A percentile compares a stretch with the other conserved stretches of the same genome.
Conservation (phyloP, 2,329 filamentous ascomycete species). For the Chrysosporium queenslandicum region DNA sequence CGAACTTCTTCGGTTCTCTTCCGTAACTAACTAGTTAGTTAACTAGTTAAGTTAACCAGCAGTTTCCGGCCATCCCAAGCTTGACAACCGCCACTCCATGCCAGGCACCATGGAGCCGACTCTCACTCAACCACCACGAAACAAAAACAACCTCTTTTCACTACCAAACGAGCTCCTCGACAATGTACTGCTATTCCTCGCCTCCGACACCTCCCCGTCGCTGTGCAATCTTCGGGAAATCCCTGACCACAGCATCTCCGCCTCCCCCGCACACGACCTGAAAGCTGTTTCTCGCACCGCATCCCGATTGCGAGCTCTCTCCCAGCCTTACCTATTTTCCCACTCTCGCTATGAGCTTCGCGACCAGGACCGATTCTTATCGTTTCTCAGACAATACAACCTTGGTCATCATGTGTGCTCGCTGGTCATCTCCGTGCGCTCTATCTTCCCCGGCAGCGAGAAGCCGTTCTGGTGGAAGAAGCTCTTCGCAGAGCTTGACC, state of each 20-base stretch:
- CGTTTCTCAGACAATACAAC: conserved; percentile 28
- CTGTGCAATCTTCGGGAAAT: conserved; percentile 41
- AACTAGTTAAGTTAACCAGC: background rate
- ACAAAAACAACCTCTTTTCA: conserved; percentile 1
- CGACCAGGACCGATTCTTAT: conserved; percentile 28
- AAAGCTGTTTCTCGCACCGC: conserved; percentile 50
- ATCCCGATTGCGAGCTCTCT: conserved; percentile 44
- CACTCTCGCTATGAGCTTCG: conserved; percentile 38
- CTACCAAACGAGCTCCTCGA: conserved; percentile 55
- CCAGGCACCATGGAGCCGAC: too few species aligned
- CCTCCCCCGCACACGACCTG: conserved; percentile 33
- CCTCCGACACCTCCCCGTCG: conserved; percentile 41
- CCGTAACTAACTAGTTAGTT: too few species aligned
- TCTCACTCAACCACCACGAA: background rate
- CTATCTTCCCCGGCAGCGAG: conserved; percentile 31
- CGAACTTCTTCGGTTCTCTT: too few species aligned
- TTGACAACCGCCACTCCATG: too few species aligned
- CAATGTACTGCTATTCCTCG: conserved; percentile 49
- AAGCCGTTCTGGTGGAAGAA: conserved; percentile 44
- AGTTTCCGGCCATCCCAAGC: too few species aligned
- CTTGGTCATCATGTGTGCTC: conserved; percentile 37
- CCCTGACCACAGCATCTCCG: conserved; percentile 39
- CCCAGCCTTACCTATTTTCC: conserved; percentile 49
- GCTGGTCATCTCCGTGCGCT: conserved; percentile 38
- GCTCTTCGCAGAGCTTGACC: conserved; percentile 47